Evolutionary conservation across 805 yeast genomes (phyloP).

Genomic region (Saturnispora kantuleensis): DNA sequence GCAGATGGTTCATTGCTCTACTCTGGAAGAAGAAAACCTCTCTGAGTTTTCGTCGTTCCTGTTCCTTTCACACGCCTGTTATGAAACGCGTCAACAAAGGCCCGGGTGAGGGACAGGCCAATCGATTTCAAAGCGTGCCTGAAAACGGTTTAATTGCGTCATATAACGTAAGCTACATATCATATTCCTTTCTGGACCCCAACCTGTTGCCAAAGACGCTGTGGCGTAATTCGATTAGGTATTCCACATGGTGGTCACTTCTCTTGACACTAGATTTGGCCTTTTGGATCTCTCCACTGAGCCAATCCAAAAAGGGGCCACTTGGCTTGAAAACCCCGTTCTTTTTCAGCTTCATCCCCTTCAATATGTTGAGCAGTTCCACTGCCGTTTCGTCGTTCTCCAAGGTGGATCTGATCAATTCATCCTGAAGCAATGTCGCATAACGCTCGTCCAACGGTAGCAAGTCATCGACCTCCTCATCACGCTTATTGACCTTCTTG

Average conservation of each 20-base stretch:
- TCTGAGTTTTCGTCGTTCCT: neutral
- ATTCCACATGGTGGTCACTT: constrained; percentile 19
- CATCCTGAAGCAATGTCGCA: constrained; percentile 30
- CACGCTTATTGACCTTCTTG: constrained; percentile 14
- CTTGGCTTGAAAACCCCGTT: constrained; percentile 26
- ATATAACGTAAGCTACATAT: neutral
- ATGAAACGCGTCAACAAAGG: neutral
- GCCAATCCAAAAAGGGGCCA: constrained; percentile 52
- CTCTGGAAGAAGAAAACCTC: neutral
- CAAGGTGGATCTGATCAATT: constrained; percentile 21
- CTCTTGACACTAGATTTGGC: constrained; percentile 13
- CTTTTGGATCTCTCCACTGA: constrained; percentile 24
- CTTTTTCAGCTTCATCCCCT: constrained; percentile 24
- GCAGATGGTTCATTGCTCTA: neutral
- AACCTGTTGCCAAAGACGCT: constrained; percentile 68
- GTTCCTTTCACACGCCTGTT: no score
- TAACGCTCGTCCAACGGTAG: constrained; percentile 21
- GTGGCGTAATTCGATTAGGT: constrained; percentile 37
- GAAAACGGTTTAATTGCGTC: neutral
- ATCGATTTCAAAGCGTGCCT: constrained; percentile 2
- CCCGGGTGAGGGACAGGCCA: constrained; percentile 2
- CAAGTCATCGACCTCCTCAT: constrained; percentile 5
- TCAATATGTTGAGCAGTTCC: constrained; percentile 31
- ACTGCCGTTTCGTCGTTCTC: constrained; percentile 33
- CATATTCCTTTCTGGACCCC: constrained; percentile 52